Percentiles rank a stretch among this genome's conserved stretches.
Conservation (phyloP, 164 flowering plant genomes). For the Stephania cephalantha region DNA sequence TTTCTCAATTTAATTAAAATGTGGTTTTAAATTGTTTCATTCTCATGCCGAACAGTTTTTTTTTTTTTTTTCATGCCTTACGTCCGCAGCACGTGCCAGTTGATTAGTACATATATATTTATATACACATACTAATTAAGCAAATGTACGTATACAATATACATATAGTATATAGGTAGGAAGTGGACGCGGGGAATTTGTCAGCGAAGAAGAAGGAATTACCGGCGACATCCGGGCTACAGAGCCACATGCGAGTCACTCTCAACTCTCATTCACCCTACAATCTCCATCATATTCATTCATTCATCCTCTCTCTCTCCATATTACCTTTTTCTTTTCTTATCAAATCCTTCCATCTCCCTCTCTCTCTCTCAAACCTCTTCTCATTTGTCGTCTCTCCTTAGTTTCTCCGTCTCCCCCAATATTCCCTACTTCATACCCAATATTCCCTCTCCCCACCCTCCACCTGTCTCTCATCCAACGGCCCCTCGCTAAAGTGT, state of each 20-base stretch:
- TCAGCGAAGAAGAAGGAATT: conserved; percentile 13
- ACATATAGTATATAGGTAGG: no score
- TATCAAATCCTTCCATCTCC: conserved; percentile 7
- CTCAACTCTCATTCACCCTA: neutral
- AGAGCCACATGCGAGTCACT: conserved; percentile 16
- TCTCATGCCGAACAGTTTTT: no score
- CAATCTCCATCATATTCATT: no score
- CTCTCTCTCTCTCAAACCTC: conserved; percentile 18
- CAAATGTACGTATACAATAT: no score
- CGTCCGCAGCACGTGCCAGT: no score
- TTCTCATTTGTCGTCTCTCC: conserved; percentile 34
- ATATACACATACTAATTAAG: no score
- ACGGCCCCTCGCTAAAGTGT: neutral
- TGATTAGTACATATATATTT: no score
- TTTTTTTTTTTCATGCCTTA: no score
- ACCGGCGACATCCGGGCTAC: conserved; percentile 23
- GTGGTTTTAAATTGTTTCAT: no score
- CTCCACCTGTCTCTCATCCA: conserved; percentile 21
- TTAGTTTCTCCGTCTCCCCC: conserved; percentile 14
- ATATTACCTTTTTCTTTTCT: neutral
- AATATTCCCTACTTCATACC: conserved; percentile 39
- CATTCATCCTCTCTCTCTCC: neutral
- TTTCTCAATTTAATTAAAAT: no score
- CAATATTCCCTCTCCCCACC: conserved; percentile 44
- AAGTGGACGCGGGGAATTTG: conserved; percentile 1